Percentiles rank a stretch among this genome's conserved stretches.
phyloP scores from a whole-genome alignment of 2,329 filamentous ascomycete species.

The Penicillium paneum region DNA sequence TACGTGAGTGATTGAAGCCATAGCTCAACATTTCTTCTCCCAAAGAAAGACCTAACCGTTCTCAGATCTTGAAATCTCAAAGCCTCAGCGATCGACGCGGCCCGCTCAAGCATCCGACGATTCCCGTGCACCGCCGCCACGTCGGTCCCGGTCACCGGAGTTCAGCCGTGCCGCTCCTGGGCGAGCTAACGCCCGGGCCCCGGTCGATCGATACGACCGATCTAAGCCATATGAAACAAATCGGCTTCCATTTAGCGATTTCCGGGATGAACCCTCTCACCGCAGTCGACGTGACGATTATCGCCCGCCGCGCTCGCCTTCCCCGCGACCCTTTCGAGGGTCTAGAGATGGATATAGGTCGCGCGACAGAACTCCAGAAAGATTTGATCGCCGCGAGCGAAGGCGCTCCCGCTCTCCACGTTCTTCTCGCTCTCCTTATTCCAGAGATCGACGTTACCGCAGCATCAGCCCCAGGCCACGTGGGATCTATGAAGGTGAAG shows the following conservation, averaged over 20 bases:
- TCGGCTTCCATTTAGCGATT: constrained; percentile 47
- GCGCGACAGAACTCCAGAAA: constrained; percentile 45
- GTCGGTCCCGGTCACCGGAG: constrained; percentile 64
- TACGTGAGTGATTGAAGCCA: constrained; percentile 63
- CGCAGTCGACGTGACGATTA: constrained; percentile 61
- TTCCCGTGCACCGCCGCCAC: constrained; percentile 37
- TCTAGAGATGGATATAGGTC: constrained; percentile 61
- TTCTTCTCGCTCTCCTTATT: constrained; percentile 49
- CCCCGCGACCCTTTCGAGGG: constrained; percentile 57
- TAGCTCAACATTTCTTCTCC: not conserved
- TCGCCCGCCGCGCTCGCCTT: constrained; percentile 56
- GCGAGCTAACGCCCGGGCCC: constrained; percentile 30
- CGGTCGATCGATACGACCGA: constrained; percentile 47
- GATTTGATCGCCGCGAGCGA: constrained; percentile 53
- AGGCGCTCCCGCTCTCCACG: constrained; percentile 64
- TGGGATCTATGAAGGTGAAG: constrained; percentile 55
- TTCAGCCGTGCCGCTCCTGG: constrained; percentile 46
- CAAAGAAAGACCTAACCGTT: not conserved
- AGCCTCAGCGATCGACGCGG: constrained; percentile 75
- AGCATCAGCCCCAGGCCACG: constrained; percentile 65
- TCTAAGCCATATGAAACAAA: constrained; percentile 27
- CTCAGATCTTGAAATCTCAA: constrained; percentile 83
- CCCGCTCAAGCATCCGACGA: constrained; percentile 39
- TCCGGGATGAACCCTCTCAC: constrained; percentile 46
- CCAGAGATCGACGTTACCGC: constrained; percentile 61